Conservation (phyloP, 2,329 filamentous ascomycete species). For the Pestalotiopsis sp. region DNA sequence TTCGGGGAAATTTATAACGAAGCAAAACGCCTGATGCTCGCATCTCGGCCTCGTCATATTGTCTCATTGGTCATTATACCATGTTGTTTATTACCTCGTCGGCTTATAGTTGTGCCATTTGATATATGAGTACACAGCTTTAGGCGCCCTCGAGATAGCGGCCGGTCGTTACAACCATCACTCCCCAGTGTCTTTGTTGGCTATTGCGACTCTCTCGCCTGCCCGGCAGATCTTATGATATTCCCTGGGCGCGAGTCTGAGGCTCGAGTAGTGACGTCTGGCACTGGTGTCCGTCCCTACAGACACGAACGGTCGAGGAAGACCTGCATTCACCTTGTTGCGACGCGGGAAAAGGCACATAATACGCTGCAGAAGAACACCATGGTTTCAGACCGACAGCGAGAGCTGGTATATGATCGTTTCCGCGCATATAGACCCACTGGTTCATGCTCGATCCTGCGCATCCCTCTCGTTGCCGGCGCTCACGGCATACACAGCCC, state of each 20-base stretch:
- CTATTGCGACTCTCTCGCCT: not conserved
- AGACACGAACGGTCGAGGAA: too few relatives aligned
- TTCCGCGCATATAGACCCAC: not conserved
- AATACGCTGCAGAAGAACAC: too few relatives aligned
- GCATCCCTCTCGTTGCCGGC: not conserved
- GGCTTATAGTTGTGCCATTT: not conserved
- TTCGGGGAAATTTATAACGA: not conserved
- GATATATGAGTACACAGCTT: not conserved
- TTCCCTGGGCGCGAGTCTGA: too few relatives aligned
- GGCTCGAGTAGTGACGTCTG: too few relatives aligned
- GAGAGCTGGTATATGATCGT: not conserved
- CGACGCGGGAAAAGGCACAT: too few relatives aligned
- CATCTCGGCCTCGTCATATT: not conserved
- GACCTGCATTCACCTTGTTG: too few relatives aligned
- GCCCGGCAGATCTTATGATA: too few relatives aligned
- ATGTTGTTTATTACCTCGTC: not conserved
- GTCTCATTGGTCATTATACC: not conserved
- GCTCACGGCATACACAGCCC: not conserved
- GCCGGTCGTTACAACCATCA: not conserved
- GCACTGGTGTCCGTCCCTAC: too few relatives aligned
- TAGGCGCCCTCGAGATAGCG: not conserved
- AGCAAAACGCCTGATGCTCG: not conserved
- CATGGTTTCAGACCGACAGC: too few relatives aligned
- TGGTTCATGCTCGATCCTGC: not conserved
- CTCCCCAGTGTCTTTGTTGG: not conserved